phyloP scores from a whole-genome alignment of 2,329 filamentous ascomycete species.

The Tolypocladium capitatum region DNA sequence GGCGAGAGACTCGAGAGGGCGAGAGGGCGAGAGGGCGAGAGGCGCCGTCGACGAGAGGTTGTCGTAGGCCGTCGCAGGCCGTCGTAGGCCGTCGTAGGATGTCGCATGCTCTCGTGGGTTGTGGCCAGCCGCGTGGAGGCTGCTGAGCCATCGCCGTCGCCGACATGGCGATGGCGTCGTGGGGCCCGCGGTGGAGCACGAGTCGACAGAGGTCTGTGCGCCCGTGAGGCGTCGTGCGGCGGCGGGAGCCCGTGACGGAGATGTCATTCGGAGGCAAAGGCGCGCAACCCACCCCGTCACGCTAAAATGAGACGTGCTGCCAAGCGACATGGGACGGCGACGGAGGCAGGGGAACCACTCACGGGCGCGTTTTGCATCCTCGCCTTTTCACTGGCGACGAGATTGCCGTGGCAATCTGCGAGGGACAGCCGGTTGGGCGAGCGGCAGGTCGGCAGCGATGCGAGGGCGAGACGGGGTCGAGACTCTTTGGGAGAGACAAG shows the following conservation, averaged over 20 bases:
- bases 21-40: no score
- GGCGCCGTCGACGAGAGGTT: neutral
- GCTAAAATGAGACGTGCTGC: neutral
- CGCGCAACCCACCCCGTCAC: neutral
- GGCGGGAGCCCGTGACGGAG: neutral
- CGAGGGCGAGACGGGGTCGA: no score
- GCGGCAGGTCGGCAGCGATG: no score
- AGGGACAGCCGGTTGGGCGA: no score
- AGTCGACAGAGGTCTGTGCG: conserved; percentile 1
- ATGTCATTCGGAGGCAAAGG: neutral
- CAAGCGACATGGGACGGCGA: neutral
- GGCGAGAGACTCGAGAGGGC: neutral
- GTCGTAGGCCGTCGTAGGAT: no score
- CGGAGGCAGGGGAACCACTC: neutral
- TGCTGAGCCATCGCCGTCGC: neutral
- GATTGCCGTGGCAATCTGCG: neutral
- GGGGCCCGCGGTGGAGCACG: neutral
- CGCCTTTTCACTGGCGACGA: neutral
- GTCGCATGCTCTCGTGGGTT: neutral
- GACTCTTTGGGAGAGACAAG: neutral
- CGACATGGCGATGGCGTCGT: neutral
- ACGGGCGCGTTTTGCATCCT: neutral
- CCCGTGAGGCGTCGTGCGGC: neutral
- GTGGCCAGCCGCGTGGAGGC: neutral
- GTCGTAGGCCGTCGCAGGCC: neutral